These are phyloP conservation scores for Candida maesae DNA, from an alignment of 805 yeast species.

Conservation along the genomic window DNA sequence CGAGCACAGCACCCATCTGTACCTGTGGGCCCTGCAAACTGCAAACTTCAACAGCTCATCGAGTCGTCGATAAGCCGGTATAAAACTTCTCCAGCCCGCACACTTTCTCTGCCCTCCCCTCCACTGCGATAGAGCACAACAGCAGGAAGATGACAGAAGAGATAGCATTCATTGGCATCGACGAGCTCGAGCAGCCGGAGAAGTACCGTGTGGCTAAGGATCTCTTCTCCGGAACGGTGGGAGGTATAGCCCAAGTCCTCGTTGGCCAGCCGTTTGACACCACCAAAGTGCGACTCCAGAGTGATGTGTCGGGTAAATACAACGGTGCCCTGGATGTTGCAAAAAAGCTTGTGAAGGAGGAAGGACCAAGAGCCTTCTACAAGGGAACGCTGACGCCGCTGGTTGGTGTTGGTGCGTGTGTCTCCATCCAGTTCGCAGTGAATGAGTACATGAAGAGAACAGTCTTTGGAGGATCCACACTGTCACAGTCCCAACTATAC, in stretches of 20 bases:
- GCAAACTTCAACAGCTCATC: too few species aligned
- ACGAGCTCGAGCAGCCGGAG: constrained; percentile 15
- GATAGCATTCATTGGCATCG: constrained; percentile 9
- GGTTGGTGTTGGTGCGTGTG: constrained; percentile 97
- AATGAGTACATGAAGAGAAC: constrained; percentile 90
- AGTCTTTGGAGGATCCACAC: constrained; percentile 41
- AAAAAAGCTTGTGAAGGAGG: constrained; percentile 63
- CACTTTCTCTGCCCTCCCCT: not conserved
- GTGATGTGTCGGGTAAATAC: constrained; percentile 75
- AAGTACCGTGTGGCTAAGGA: constrained; percentile 25
- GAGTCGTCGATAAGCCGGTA: too few species aligned
- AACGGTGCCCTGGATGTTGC: constrained; percentile 76
- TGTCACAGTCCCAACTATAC: constrained; percentile 67
- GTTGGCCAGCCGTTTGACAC: constrained; percentile 97
- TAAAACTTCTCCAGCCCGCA: too few species aligned
- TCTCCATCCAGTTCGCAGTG: constrained; percentile 92
- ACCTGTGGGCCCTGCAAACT: too few species aligned
- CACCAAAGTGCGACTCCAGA: constrained; percentile 77
- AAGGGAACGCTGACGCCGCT: constrained; percentile 93
- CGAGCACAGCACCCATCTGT: too few species aligned
- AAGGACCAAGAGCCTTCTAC: constrained; percentile 84
- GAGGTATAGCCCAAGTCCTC: constrained; percentile 93
- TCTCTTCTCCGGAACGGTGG: constrained; percentile 76
- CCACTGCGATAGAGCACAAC: too few species aligned
- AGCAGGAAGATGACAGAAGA: constrained; percentile 15